Conservation (phyloP, 23 red algal genomes). For the Agarophyton chilense region DNA sequence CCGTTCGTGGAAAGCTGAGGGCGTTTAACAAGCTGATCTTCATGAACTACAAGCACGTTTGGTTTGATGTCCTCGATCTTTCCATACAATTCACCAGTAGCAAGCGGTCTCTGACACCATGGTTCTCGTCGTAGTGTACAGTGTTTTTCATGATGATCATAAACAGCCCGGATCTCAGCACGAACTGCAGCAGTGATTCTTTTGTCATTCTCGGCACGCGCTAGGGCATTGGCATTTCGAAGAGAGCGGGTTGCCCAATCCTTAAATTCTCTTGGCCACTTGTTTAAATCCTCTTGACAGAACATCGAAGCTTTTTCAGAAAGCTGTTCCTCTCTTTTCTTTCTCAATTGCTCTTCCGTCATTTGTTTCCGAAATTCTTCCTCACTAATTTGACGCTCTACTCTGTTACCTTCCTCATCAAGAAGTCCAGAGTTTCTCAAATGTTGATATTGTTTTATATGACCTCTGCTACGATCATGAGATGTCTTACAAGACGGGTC, state of each 20-base stretch:
- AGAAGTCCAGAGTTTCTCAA: not conserved
- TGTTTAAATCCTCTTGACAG: not conserved
- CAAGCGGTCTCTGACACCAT: constrained; percentile 17
- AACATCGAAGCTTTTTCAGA: not conserved
- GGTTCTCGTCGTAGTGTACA: constrained; percentile 4
- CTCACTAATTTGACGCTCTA: not conserved
- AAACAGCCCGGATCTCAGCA: not conserved
- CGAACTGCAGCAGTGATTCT: constrained; percentile 12
- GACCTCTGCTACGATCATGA: constrained; percentile 14
- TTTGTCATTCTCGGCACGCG: not conserved
- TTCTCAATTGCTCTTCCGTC: not conserved
- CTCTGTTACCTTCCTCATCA: constrained; percentile 2
- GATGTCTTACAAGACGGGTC: not conserved
- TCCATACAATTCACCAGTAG: constrained; percentile 9
- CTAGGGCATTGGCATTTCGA: not conserved
- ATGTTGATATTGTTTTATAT: not conserved
- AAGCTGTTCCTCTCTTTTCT: not conserved
- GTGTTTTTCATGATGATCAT: constrained; percentile 13
- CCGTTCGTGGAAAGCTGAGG: not conserved
- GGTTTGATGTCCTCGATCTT: not conserved
- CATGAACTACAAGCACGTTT: constrained; percentile 16
- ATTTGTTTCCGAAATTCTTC: constrained; percentile 12
- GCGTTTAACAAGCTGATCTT: constrained; percentile 18
- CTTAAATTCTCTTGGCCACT: constrained; percentile 14
- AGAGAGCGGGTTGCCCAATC: constrained; percentile 16